A percentile compares a stretch with the other conserved stretches of the same genome.
These are phyloP conservation scores for Aspergillus bertholletiae DNA, from an alignment of 495 filamentous ascomycete genomes.

Conservation along the genomic window DNA sequence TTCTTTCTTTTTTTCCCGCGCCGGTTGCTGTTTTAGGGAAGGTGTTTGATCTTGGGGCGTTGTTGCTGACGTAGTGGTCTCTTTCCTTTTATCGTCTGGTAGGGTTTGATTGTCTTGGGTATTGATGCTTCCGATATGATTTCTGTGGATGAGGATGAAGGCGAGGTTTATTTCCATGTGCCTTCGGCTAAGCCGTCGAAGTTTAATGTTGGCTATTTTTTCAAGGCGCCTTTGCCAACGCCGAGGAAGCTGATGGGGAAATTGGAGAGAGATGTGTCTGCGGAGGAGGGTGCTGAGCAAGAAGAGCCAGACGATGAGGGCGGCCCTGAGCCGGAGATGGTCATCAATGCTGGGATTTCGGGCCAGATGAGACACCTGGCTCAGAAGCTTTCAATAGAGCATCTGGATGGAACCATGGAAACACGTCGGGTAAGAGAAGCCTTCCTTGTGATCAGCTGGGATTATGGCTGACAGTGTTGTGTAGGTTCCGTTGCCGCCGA, in stretches of 20 bases:
- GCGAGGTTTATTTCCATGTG: conserved; percentile 27
- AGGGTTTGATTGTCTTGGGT: conserved; percentile 36
- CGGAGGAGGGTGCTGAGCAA: not conserved
- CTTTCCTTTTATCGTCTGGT: too few species aligned
- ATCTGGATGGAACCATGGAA: conserved; percentile 26
- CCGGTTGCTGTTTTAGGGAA: not conserved
- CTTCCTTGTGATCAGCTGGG: not conserved
- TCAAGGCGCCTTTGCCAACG: conserved; percentile 32
- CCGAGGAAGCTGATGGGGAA: conserved; percentile 16
- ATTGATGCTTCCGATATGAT: conserved; percentile 41
- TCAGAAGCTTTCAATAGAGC: conserved; percentile 18
- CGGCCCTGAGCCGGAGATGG: conserved; percentile 22
- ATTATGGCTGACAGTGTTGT: not conserved
- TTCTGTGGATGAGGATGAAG: conserved; percentile 25
- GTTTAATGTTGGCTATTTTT: conserved; percentile 32
- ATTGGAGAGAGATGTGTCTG: conserved; percentile 17
- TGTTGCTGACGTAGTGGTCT: conserved; percentile 2
- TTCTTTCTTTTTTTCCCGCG: not conserved
- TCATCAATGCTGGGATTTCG: conserved; percentile 28
- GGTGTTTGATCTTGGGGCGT: not conserved
- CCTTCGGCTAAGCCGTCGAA: conserved; percentile 20
- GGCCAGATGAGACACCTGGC: conserved; percentile 24
- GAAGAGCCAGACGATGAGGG: not conserved
- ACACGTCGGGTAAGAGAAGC: conserved; percentile 19
- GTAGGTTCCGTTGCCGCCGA: conserved; percentile 28